These are phyloP conservation scores for Colletotrichum falcatum DNA, from an alignment of 2,329 filamentous ascomycete genomes.

Conservation along the genomic window DNA sequence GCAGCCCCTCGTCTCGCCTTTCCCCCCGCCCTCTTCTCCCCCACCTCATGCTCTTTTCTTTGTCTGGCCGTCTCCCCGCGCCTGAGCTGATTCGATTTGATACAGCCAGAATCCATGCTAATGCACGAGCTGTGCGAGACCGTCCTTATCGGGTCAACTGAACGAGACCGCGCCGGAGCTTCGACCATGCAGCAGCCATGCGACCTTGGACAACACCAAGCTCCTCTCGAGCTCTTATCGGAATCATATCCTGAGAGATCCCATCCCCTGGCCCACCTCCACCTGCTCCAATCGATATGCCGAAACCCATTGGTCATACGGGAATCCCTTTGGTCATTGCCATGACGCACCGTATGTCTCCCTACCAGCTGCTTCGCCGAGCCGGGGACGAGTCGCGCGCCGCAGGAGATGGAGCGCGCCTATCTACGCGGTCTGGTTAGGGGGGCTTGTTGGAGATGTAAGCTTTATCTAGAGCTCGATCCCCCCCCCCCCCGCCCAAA, in stretches of 20 bases:
- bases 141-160: slow-evolving; percentile 23
- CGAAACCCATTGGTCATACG: background rate
- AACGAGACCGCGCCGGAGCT: slow-evolving; percentile 3
- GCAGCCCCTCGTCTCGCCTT: slow-evolving; percentile 29
- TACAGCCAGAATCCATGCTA: background rate
- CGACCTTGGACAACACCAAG: slow-evolving; percentile 1
- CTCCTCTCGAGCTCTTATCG: slow-evolving; percentile 23
- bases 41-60: background rate
- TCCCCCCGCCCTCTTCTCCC: slow-evolving; percentile 12
- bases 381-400: slow-evolving; percentile 19
- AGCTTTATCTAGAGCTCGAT: slow-evolving; percentile 30
- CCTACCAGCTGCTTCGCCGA: background rate
- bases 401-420: slow-evolving; percentile 17
- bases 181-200: background rate
- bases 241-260: background rate
- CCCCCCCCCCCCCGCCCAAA: background rate
- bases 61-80: background rate
- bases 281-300: slow-evolving; percentile 20
- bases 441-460: slow-evolving; percentile 20
- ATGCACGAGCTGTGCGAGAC: slow-evolving; percentile 26
- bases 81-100: slow-evolving; percentile 3
- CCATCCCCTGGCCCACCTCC: slow-evolving; percentile 5
- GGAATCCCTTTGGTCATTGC: slow-evolving; percentile 23
- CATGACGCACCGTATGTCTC: slow-evolving; percentile 17
- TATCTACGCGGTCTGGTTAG: slow-evolving; percentile 15